These are phyloP conservation scores for Globisporangium cylindrosporum DNA, from an alignment of 352 stramenopile species.

Conservation along the genomic window DNA sequence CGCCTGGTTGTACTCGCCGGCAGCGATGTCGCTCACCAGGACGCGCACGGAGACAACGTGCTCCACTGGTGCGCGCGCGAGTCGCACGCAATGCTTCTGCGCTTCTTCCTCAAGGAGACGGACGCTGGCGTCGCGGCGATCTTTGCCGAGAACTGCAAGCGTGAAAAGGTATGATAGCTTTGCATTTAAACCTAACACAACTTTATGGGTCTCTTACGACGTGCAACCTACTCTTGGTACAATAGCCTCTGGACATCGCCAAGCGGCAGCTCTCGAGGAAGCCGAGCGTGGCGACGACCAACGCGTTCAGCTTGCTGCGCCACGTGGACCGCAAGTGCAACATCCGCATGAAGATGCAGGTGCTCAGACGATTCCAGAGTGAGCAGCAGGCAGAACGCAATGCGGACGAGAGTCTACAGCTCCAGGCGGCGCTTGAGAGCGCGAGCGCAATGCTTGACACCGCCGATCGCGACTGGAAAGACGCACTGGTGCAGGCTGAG, in stretches of 20 bases:
- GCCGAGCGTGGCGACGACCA: slow-evolving; percentile 27
- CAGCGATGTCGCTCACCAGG: slow-evolving; percentile 36
- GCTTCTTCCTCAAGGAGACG: slow-evolving; percentile 57
- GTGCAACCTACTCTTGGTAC: no score
- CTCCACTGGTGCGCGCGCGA: slow-evolving; percentile 70
- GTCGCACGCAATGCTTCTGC: slow-evolving; percentile 44
- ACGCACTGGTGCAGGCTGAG: slow-evolving; percentile 36
- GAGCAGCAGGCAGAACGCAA: slow-evolving; percentile 15
- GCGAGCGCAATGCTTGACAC: slow-evolving; percentile 26
- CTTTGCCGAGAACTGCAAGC: slow-evolving; percentile 52
- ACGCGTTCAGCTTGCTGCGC: slow-evolving; percentile 35
- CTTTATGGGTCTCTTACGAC: neutral
- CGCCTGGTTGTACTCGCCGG: slow-evolving; percentile 44
- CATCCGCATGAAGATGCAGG: slow-evolving; percentile 59
- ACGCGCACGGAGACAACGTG: slow-evolving; percentile 61
- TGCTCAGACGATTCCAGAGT: slow-evolving; percentile 36
- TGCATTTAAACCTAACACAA: neutral
- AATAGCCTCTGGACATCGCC: slow-evolving; percentile 53
- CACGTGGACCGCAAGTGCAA: slow-evolving; percentile 52
- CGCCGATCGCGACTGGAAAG: slow-evolving; percentile 32
- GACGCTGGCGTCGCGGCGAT: slow-evolving; percentile 47
- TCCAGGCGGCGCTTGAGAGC: slow-evolving; percentile 27
- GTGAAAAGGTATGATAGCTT: slow-evolving; percentile 36
- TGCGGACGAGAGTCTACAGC: slow-evolving; percentile 24
- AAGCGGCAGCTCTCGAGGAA: slow-evolving; percentile 35